Conservation (phyloP, 805 yeast genomes). For the Cyberlindnera euphorbiiphila region DNA sequence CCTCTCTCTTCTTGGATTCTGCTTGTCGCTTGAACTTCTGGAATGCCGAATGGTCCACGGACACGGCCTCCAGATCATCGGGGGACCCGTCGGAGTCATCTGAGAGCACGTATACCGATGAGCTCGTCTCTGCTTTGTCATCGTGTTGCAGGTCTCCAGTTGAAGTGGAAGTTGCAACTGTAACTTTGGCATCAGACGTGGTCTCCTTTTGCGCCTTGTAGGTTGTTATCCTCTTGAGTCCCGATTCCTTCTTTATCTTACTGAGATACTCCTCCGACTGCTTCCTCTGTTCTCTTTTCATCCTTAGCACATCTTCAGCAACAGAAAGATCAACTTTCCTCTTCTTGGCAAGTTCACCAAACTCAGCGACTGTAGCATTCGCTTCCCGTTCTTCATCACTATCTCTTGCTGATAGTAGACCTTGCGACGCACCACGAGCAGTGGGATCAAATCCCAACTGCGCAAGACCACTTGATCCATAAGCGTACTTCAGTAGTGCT, state of each 20-base stretch:
- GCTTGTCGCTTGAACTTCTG: constrained; percentile 3
- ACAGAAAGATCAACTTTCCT: constrained; percentile 32
- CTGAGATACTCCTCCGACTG: constrained; percentile 29
- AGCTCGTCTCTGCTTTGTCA: not conserved
- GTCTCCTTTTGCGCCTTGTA: not conserved
- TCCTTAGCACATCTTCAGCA: constrained; percentile 28
- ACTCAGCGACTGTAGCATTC: constrained; percentile 23
- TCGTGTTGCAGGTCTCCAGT: constrained; percentile 2
- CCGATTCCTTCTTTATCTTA: constrained; percentile 18
- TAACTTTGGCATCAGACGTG: not conserved
- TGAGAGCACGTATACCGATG: constrained; percentile 4
- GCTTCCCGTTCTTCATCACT: constrained; percentile 24
- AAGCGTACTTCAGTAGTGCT: constrained; percentile 34
- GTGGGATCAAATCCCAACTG: constrained; percentile 54
- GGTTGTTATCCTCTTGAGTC: not conserved
- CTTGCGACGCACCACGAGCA: constrained; percentile 18
- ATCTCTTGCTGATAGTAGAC: constrained; percentile 14
- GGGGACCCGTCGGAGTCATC: constrained; percentile 4
- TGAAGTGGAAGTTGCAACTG: constrained; percentile 1
- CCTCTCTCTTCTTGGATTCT: not conserved
- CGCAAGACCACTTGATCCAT: constrained; percentile 37
- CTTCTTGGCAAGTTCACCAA: constrained; percentile 30
- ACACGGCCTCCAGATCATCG: not conserved
- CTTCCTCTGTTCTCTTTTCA: constrained; percentile 29
- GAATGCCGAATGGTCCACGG: constrained; percentile 5